Evolutionary conservation across 768 basidiomycete genomes (phyloP), one percentile per base, ranked within the genome.

Genomic region (Tylopilus felleus): DNA sequence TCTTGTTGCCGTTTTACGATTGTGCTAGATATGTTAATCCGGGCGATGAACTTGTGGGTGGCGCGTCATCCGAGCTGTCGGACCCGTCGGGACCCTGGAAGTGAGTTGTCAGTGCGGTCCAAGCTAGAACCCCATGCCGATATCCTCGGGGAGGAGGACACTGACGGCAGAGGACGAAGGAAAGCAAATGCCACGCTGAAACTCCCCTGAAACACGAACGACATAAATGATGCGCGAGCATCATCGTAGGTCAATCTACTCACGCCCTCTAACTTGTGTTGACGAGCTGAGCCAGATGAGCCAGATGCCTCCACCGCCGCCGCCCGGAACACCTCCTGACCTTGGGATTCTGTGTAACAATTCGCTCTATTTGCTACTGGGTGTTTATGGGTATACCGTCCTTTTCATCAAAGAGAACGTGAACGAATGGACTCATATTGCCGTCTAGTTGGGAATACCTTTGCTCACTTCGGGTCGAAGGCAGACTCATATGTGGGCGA

Each of bases 371-470:
- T 21, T 68, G 7, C 10, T 55, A 1, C 35, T 64, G 10, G 66
- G 66, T 0, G 1, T 64, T 12, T 67, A 56, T 36, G 67, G 60
- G 66, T 67, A 56, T 25, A 21, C 7, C 12, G 2, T 16, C 25
- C 8, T 27, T 5, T 31, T 19, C 6, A 31, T 22, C 19, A 12
- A 17, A 29, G 27, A 8, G 36, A 16, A 43, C 8, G 2, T 9
- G 36, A 10, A 38, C n/a, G 36, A 36, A 12, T 14, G 3, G 2
- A 17, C 49, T 52, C 9, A 45, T 28, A 19, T 8, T 14, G 3
- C 8, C 21, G 2, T 51, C 25, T 48, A 67, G 66, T 3, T 67
- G 66, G 66, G 58, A 64, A 29, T 67, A 60, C 22, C 0, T 62
- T 1, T 51, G 45, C n/a, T 56, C 67, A 1, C 42, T 49, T 12